Evolutionary conservation across 2,329 filamentous ascomycete species (phyloP), one percentile per base, ranked within the genome.

Genomic region (Paecilomyces niveus): DNA sequence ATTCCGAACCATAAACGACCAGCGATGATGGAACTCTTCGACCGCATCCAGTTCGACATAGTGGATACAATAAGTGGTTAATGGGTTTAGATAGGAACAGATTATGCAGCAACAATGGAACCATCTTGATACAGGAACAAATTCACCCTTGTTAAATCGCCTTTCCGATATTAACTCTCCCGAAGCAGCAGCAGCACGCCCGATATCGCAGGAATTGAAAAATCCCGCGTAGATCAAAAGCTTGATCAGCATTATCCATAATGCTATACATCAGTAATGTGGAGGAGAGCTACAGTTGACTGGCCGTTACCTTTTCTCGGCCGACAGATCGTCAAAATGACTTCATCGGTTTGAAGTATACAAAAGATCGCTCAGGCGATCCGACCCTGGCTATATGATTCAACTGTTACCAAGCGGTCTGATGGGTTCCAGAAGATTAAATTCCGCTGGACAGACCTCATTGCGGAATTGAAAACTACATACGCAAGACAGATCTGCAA

Each of bases 271-370:
- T 11, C 50, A 52, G 50, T 15, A 10, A 52, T 52, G 24, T 29
- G 50, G 50, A 52, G 50, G 26, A 52, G 11, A 52, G 22, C 50
- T 52, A 13, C 24, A 6, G 15, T 18, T 52, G 50, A 24, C 50
- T 24, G 50, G 15, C 15, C 39, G 49, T 56, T 31, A 15, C 15
- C 49, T 31, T 53, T 35, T 63, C 59, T 62, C 58, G 61, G 22
- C 54, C 59, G 57, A 63, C 22, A 24, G 57, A 55, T 11, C 64
- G 66, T 69, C 64, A 69, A 66, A 55, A 61, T 70, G 68, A 70
- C 64, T 63, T 70, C 68, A 70, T 69, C 21, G 55, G 56, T 57
- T 29, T 3, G 35, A 45, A 58, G 57, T 57, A 55, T 61, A 61
- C 51, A 54, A 58, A 56, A 52, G 50, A 24, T 21, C 10, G 29